Evolutionary conservation across 2,329 filamentous ascomycete genomes (phyloP).

Genomic region (Keithomyces neogunnii): DNA sequence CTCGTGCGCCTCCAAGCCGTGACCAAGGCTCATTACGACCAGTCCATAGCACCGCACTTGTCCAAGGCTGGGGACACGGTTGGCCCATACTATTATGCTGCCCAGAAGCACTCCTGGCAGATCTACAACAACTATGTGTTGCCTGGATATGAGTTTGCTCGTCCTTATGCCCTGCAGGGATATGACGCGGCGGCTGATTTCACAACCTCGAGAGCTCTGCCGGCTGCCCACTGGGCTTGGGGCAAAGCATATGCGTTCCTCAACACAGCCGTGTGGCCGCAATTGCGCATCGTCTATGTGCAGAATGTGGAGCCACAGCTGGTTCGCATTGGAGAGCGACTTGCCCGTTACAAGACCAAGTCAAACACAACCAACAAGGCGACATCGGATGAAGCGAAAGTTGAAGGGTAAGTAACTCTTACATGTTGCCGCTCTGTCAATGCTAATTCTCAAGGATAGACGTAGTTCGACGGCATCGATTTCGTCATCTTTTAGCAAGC

Average conservation of each 20-base stretch:
- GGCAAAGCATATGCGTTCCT: constrained; percentile 62
- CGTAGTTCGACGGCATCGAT: constrained; percentile 15
- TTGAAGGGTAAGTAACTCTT: not conserved
- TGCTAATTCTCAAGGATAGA: not conserved
- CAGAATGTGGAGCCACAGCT: constrained; percentile 95
- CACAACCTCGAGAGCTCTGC: constrained; percentile 60
- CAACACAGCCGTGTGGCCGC: constrained; percentile 71
- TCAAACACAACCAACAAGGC: constrained; percentile 18
- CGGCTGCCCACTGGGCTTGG: constrained; percentile 63
- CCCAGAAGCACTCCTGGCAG: constrained; percentile 53
- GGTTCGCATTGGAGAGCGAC: constrained; percentile 79
- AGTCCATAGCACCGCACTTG: constrained; percentile 66
- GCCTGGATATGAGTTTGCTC: constrained; percentile 65
- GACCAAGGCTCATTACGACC: constrained; percentile 58
- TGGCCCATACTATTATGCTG: constrained; percentile 65
- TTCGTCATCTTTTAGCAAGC: constrained; percentile 26
- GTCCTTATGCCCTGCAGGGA: constrained; percentile 63
- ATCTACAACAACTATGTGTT: constrained; percentile 66
- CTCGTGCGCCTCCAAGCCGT: constrained; percentile 55
- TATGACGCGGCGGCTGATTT: constrained; percentile 62
- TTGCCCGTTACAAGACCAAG: constrained; percentile 60
- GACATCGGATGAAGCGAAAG: not conserved
- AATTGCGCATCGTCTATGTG: constrained; percentile 69
- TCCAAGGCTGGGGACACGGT: constrained; percentile 47
- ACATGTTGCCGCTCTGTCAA: not conserved